Evolutionary conservation across 192 early-diverging fungal genomes (phyloP).

Genomic region (Podila clonocystis): DNA sequence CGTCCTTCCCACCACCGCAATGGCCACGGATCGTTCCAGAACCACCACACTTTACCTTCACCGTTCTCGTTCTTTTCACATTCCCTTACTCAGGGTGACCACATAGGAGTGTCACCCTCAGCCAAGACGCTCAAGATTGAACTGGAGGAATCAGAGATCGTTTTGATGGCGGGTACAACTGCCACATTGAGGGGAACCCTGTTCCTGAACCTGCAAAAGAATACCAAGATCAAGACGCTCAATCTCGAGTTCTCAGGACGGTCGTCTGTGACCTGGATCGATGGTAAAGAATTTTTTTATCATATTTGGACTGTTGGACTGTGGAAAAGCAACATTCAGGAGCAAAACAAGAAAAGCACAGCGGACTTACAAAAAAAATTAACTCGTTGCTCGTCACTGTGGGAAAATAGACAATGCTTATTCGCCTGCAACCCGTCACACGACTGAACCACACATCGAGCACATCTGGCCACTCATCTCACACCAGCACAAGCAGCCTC

Average conservation of each 20-base stretch:
- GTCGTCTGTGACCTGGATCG: conserved; percentile 42
- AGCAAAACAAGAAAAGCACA: neutral
- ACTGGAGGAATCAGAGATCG: conserved; percentile 20
- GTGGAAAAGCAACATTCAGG: too few relatives aligned
- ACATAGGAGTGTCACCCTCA: too few relatives aligned
- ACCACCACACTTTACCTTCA: conserved; percentile 11
- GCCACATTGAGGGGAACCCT: conserved; percentile 19
- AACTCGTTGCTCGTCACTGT: neutral
- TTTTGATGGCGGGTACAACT: conserved; percentile 13
- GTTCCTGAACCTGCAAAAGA: conserved; percentile 35
- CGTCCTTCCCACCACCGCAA: neutral
- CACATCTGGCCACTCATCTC: conserved; percentile 35
- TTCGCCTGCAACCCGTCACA: conserved; percentile 33
- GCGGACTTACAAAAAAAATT: neutral
- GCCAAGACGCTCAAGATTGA: conserved; percentile 38
- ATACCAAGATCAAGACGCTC: conserved; percentile 38
- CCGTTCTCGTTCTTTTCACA: conserved; percentile 39
- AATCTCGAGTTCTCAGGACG: conserved; percentile 40
- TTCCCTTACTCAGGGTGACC: neutral
- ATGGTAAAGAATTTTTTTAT: conserved; percentile 15
- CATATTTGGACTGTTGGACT: too few relatives aligned
- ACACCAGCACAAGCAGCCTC: conserved; percentile 29
- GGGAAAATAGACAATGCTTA: conserved; percentile 36
- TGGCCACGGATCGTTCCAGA: neutral
- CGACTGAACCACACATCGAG: conserved; percentile 38